phyloP scores from a whole-genome alignment of 306 rosid genomes.

The Castanea sativa region DNA sequence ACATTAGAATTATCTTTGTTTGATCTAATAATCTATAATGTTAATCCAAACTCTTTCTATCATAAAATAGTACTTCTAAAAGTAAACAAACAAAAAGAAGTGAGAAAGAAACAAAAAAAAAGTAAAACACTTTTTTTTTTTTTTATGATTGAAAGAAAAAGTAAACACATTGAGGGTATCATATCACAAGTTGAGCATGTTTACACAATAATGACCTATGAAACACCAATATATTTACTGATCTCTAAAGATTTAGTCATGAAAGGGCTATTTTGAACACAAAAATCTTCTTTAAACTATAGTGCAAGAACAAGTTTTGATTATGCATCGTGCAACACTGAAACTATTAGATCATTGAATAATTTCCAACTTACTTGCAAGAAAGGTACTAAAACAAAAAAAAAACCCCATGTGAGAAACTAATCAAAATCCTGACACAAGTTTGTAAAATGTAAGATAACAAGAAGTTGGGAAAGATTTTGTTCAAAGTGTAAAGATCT shows the following conservation, averaged over 20 bases:
- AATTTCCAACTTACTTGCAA: slow-evolving; percentile 1
- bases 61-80: background rate
- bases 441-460: background rate
- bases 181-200: background rate
- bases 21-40: slow-evolving; percentile 21
- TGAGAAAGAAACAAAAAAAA: background rate
- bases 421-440: background rate
- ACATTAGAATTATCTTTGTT: slow-evolving; percentile 21
- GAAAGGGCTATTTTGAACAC: background rate
- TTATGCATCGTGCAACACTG: slow-evolving; percentile 21
- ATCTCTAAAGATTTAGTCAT: slow-evolving; percentile 20
- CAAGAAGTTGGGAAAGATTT: background rate
- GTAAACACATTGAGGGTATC: background rate
- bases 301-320: slow-evolving; percentile 15
- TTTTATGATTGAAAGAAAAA: background rate
- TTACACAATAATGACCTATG: slow-evolving; percentile 6
- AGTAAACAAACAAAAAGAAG: background rate
- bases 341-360: slow-evolving; percentile 1
- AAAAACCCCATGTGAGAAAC: background rate
- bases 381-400: background rate
- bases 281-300: slow-evolving; percentile 1
- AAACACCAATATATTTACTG: slow-evolving; percentile 27
- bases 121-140: background rate
- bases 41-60: slow-evolving; percentile 11
- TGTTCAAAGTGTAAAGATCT: background rate